Conservation (phyloP, 1,139 yeast species). For the Zygosaccharomyces sapae region DNA sequence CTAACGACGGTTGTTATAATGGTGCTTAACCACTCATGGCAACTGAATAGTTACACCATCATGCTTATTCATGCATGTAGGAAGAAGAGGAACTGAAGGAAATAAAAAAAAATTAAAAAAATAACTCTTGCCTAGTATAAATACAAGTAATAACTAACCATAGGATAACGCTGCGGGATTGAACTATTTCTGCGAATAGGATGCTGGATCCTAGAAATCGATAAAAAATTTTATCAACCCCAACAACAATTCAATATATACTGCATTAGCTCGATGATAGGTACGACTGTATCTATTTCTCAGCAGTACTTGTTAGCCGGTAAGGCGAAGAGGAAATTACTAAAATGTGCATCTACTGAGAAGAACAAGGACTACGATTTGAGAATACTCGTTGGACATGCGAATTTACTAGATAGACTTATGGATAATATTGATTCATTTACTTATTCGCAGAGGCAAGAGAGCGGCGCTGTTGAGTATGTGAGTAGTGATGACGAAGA, state of each 20-base stretch:
- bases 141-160: not conserved
- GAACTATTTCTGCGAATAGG: no score
- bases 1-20: not conserved
- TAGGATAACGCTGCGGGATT: no score
- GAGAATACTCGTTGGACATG: conserved; percentile 32
- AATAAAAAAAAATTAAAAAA: not conserved
- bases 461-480: conserved; percentile 7
- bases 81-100: not conserved
- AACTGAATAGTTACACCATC: not conserved
- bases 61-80: not conserved
- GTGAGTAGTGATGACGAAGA: conserved; percentile 13
- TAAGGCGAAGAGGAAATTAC: conserved; percentile 23
- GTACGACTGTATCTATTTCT: conserved; percentile 13
- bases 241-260: not conserved
- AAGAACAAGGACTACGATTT: conserved; percentile 24
- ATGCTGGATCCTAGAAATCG: not conserved
- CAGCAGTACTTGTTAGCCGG: conserved; percentile 25
- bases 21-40: conserved; percentile 3
- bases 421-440: conserved; percentile 18
- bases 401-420: conserved; percentile 29
- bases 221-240: not conserved
- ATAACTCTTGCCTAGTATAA: not conserved
- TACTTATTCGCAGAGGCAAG: conserved; percentile 4
- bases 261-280: conserved; percentile 7
- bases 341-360: conserved; percentile 19